phyloP scores from a whole-genome alignment of 306 rosid genomes.

The Malus orientalis region DNA sequence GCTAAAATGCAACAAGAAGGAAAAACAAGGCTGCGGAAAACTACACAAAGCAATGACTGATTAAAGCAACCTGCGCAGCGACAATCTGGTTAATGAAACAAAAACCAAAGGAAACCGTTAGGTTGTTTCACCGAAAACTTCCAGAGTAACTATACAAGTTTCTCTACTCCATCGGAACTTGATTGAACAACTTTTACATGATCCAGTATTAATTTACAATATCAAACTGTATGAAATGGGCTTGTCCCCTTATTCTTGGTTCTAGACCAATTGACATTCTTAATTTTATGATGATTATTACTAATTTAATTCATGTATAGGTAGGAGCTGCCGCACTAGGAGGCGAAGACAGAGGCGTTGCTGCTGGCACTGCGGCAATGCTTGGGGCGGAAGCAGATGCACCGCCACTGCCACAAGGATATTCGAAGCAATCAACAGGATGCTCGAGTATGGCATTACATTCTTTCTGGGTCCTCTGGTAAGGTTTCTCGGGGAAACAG shows the following conservation, averaged over 20 bases:
- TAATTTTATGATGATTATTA: not conserved
- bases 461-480: conserved; percentile 58
- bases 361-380: conserved; percentile 27
- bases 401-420: conserved; percentile 28
- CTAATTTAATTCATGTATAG: conserved; percentile 17
- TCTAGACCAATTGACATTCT: not conserved
- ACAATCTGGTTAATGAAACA: no score
- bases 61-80: no score
- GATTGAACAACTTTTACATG: not conserved
- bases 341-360: conserved; percentile 46
- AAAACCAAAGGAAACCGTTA: no score
- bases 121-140: no score
- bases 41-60: not conserved
- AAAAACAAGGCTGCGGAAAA: not conserved
- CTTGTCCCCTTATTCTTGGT: not conserved
- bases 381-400: conserved; percentile 35
- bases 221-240: not conserved
- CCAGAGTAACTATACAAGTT: not conserved
- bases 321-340: conserved; percentile 50
- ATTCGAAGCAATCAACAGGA: conserved; percentile 43
- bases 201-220: not conserved
- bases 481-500: conserved; percentile 57
- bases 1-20: not conserved
- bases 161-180: not conserved
- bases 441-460: conserved; percentile 39